Percentiles rank a stretch among this genome's conserved stretches.
Evolutionary conservation across 2,329 filamentous ascomycete species (phyloP).

Genomic region (Colletotrichum sp.): DNA sequence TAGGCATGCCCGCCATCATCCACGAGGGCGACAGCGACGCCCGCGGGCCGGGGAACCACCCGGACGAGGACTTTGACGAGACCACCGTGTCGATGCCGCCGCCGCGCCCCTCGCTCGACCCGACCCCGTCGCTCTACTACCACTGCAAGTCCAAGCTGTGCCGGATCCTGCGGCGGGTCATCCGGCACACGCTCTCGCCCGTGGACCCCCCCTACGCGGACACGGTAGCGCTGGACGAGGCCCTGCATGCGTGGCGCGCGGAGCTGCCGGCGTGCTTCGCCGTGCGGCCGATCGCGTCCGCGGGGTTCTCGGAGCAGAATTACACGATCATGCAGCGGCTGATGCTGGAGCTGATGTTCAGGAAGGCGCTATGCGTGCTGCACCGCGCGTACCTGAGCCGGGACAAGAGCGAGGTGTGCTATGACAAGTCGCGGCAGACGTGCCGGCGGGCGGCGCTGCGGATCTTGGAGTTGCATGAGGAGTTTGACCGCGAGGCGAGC

Average conservation of each 20-base stretch:
- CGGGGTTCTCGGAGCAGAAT: constrained; percentile 47
- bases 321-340: constrained; percentile 53
- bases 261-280: constrained; percentile 45
- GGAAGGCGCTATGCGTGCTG: constrained; percentile 54
- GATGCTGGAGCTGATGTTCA: constrained; percentile 53
- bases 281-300: constrained; percentile 45
- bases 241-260: constrained; percentile 41
- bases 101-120: constrained; percentile 45
- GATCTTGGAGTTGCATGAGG: constrained; percentile 51
- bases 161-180: constrained; percentile 46
- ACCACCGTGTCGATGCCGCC: constrained; percentile 44
- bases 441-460: constrained; percentile 48
- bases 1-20: constrained; percentile 57
- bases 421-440: constrained; percentile 42
- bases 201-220: constrained; percentile 38
- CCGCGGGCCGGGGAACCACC: constrained; percentile 49
- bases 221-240: constrained; percentile 40
- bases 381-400: constrained; percentile 52
- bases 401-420: constrained; percentile 39
- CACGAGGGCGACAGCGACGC: constrained; percentile 53
- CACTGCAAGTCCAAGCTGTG: constrained; percentile 48
- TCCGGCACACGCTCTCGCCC: constrained; percentile 45
- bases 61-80: constrained; percentile 59
- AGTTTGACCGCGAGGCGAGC: constrained; percentile 49
- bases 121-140: constrained; percentile 48